phyloP scores from a whole-genome alignment of 177 flowering plant genomes.

The Vitis hybrid region DNA sequence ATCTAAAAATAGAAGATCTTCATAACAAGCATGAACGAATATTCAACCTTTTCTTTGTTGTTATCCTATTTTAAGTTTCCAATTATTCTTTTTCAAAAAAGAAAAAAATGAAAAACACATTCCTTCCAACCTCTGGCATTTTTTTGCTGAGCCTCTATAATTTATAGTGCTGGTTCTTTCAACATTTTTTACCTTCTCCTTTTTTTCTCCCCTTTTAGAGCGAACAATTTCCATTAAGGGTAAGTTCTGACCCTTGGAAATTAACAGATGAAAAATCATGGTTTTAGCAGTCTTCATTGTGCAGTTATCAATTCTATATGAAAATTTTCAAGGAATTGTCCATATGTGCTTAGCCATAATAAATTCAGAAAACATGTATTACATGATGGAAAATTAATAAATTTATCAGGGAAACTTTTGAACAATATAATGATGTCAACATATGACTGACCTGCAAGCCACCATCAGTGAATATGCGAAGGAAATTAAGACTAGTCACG shows the following conservation, averaged over 20 bases:
- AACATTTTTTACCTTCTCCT: background rate
- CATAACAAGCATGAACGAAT: too few relatives aligned
- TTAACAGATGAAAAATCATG: too few relatives aligned
- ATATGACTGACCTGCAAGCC: constrained; percentile 87
- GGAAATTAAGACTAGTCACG: constrained; percentile 77
- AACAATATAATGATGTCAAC: background rate
- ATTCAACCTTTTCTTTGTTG: background rate
- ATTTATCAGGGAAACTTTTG: background rate
- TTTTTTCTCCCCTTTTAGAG: background rate
- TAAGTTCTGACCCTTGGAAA: background rate
- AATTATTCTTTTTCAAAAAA: background rate
- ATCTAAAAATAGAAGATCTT: too few relatives aligned
- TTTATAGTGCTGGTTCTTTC: background rate
- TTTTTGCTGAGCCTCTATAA: background rate
- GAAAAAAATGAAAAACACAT: background rate
- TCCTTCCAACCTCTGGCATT: background rate
- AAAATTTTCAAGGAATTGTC: too few relatives aligned
- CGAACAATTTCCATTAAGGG: background rate
- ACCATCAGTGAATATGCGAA: constrained; percentile 88
- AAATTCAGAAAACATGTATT: background rate
- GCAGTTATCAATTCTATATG: too few relatives aligned
- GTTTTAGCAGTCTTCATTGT: too few relatives aligned
- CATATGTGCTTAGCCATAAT: too few relatives aligned
- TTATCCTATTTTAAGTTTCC: background rate
- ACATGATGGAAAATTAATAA: background rate